Evolutionary conservation across 306 rosid genomes (phyloP), one percentile per base, ranked within the genome.

Genomic region (Prunus mongolica): DNA sequence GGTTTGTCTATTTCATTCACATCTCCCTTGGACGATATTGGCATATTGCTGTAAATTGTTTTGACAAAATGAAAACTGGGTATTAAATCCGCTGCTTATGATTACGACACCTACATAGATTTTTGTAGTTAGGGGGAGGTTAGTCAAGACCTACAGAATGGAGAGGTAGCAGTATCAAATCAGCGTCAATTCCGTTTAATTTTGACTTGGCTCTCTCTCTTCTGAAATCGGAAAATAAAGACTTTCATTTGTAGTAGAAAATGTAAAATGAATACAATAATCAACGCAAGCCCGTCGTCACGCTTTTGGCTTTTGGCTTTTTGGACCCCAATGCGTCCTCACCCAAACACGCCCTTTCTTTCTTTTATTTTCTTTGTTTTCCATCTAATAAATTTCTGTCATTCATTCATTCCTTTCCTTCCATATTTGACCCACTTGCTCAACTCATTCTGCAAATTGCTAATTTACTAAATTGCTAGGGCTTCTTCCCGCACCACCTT

Each of bases 391-490:
- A 68, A 34, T 47, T 47, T 7, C 8, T 50, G 22, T 12, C 72
- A 67, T 6, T 67, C 72, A 8, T 14, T 69, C 73, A 2, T 47
- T 49, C 47, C 24, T 19, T 58, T 10, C 30, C 5, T 22, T 25
- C 65, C 65, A 22, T 2, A 24, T 60, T 50, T 69, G 74, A 69
- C 74, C 73, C 49, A 30, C 74, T 52, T 51, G 65, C 74, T 27
- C 57, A 67, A 7, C 14, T 32, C 41, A 5, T 4, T 34, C 69
- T 38, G 9, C 41, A 18, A 69, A 44, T 7, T n/a, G 12, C 24
- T 16, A 51, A 51, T 15, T 2, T 6, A 32, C 38, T 32, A 32
- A 32, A 32, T 32, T n/a, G 2, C 61, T 20, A 56, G 61, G 61
- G 61, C 32, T 13, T 38, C 30, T 12, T 32, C 20, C 25, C 15